These are phyloP conservation scores for Dioscorea dumetorum DNA, from an alignment of 106 monocot species.

Conservation along the genomic window DNA sequence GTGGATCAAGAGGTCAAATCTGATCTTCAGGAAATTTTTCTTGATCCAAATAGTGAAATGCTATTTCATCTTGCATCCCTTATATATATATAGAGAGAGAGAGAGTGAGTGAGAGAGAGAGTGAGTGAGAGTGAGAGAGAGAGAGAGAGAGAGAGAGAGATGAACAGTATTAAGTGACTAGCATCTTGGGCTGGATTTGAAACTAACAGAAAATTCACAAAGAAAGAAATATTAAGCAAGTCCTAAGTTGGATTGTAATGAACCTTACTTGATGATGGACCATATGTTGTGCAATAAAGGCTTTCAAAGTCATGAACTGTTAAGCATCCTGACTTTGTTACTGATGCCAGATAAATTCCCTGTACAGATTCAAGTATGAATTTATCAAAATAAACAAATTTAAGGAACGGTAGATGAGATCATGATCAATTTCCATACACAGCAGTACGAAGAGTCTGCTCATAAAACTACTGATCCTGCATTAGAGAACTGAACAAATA, in stretches of 20 bases:
- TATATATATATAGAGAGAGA: too few relatives aligned
- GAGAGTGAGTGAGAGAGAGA: too few relatives aligned
- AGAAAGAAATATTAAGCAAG: too few relatives aligned
- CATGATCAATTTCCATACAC: neutral
- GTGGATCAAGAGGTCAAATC: too few relatives aligned
- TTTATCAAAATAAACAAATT: neutral
- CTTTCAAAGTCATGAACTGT: constrained; percentile 91
- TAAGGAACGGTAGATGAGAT: neutral
- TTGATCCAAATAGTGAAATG: too few relatives aligned
- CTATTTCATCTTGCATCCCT: too few relatives aligned
- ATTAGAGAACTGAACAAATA: neutral
- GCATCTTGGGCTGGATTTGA: too few relatives aligned
- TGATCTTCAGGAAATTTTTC: too few relatives aligned
- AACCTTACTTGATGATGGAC: constrained; percentile 46
- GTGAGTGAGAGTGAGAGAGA: too few relatives aligned
- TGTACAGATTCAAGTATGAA: constrained; percentile 7
- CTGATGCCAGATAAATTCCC: constrained; percentile 90
- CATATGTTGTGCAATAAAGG: constrained; percentile 50
- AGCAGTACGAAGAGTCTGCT: neutral
- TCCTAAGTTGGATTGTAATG: neutral
- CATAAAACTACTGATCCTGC: neutral
- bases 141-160: too few relatives aligned
- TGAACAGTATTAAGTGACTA: too few relatives aligned
- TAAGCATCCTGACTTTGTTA: constrained; percentile 81
- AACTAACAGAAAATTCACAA: too few relatives aligned